A percentile compares a stretch with the other conserved stretches of the same genome.
These are phyloP conservation scores for Irpex rosettiformis DNA, from an alignment of 1,284 basidiomycete genomes.

Conservation along the genomic window DNA sequence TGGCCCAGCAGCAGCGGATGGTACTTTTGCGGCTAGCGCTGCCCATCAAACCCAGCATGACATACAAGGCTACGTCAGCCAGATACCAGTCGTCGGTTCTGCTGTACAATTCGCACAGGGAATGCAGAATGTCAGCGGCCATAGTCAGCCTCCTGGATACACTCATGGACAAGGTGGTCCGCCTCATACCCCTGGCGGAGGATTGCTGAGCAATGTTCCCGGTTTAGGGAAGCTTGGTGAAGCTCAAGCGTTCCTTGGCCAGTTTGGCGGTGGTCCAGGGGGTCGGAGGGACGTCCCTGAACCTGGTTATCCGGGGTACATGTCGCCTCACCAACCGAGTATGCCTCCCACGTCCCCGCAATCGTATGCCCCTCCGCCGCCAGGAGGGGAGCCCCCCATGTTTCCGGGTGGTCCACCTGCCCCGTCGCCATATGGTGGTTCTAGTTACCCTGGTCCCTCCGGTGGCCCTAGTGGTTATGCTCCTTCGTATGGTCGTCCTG, in stretches of 20 bases:
- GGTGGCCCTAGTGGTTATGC: conserved; percentile 16
- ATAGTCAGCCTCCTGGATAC: conserved; percentile 9
- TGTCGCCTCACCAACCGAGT: not conserved
- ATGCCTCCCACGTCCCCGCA: not conserved
- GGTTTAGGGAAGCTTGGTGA: conserved; percentile 8
- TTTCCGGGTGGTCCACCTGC: conserved; percentile 1
- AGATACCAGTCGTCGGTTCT: conserved; percentile 49
- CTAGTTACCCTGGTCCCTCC: not conserved
- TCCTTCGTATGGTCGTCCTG: conserved; percentile 13
- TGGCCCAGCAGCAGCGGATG: conserved; percentile 39
- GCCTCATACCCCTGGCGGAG: conserved; percentile 9
- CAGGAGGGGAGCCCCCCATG: not conserved
- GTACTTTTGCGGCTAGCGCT: conserved; percentile 42
- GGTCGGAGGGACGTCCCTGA: not conserved
- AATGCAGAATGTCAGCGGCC: conserved; percentile 18
- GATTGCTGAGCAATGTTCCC: conserved; percentile 5
- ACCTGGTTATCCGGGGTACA: not conserved
- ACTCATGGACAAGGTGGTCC: conserved; percentile 7
- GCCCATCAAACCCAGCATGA: conserved; percentile 46
- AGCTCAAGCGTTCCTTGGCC: conserved; percentile 11
- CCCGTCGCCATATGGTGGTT: conserved; percentile 1
- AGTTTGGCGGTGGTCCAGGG: conserved; percentile 6
- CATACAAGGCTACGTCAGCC: conserved; percentile 41
- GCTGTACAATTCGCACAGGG: conserved; percentile 37
- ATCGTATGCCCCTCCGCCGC: not conserved